Evolutionary conservation across 495 filamentous ascomycete species (phyloP).

Genomic region (Lasiosphaeriaceae sp.): DNA sequence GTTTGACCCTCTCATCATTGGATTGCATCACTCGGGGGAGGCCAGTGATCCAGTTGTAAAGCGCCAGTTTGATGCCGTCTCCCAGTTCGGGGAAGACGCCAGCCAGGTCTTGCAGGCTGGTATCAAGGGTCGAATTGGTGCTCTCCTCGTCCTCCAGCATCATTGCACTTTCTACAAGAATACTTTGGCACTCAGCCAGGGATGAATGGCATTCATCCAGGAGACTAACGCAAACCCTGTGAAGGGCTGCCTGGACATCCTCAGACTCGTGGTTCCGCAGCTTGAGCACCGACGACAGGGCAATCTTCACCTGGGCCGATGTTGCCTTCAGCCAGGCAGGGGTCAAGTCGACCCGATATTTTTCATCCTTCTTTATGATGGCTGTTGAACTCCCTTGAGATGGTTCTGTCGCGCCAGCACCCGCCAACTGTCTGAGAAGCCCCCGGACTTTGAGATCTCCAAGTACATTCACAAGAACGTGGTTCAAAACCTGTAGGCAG

Average conservation of each 20-base stretch:
- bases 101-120: conserved; percentile 56
- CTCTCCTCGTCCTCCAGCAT: conserved; percentile 58
- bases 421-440: conserved; percentile 29
- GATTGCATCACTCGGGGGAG: conserved; percentile 81
- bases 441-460: conserved; percentile 55
- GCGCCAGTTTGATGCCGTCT: conserved; percentile 63
- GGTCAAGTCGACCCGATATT: conserved; percentile 29
- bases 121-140: conserved; percentile 37
- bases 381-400: conserved; percentile 1
- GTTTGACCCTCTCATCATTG: conserved; percentile 74
- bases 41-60: conserved; percentile 77
- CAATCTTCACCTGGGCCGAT: conserved; percentile 76
- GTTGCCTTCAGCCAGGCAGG: conserved; percentile 80
- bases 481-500: conserved; percentile 56
- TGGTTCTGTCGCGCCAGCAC: neutral
- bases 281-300: conserved; percentile 72
- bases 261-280: conserved; percentile 67
- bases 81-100: conserved; percentile 59
- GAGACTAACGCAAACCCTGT: conserved; percentile 65
- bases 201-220: conserved; percentile 75
- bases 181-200: conserved; percentile 60
- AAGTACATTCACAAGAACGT: conserved; percentile 60
- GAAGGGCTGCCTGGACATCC: conserved; percentile 67
- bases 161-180: conserved; percentile 79
- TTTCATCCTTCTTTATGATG: conserved; percentile 6